Base-by-base conservation (phyloP, 2,329 filamentous ascomycete species). In the Bipolaris bicolor region DNA sequence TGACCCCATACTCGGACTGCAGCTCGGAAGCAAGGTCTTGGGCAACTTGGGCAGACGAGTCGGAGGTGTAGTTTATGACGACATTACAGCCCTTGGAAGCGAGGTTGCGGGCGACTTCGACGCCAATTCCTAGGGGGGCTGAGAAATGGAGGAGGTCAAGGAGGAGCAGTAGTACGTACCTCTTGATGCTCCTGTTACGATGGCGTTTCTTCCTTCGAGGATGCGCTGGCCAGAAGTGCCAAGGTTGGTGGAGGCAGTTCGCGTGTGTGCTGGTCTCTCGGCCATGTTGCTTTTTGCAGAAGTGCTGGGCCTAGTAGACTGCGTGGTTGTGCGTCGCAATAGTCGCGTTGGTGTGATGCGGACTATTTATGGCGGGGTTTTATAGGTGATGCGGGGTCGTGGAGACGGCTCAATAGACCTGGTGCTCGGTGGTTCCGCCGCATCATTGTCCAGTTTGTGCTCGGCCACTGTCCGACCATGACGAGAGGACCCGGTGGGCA, bases 151-250 rank as follows among this genome's bases (percentile, higher is more conserved):
- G 5, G 2, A 1, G 7, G 6, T 15, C 7, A 3, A n/a, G 16
- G 29, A 18, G 1, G 15, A 43, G 22, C 39, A 3, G 24, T 18
- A 3, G 24, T 18, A 15, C 22, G 29, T 81, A 91, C 90, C 90
- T 81, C 91, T 81, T 56, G 90, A 92, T 58, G 87, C 89, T 55
- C 91, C 91, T 1, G 91, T 95, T 45, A 95, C 82, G 64, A 96
- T 88, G 51, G 86, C 91, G 49, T 93, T 81, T 76, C 92, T 92
- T 65, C 90, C 90, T 71, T 91, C 86, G 5, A 82, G 73, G 11
- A 78, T 67, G 54, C 80, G 75, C 26, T 64, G 61, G 24, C 63
- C 64, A 18, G 70, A 63, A 47, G 68, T 64, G 20, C 66, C 64
- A 22, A 80, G 62, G 53, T 79, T 80, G 18, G 78, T 80, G 0